phyloP scores from a whole-genome alignment of 2,329 filamentous ascomycete genomes.

The Botrytis byssoidea region DNA sequence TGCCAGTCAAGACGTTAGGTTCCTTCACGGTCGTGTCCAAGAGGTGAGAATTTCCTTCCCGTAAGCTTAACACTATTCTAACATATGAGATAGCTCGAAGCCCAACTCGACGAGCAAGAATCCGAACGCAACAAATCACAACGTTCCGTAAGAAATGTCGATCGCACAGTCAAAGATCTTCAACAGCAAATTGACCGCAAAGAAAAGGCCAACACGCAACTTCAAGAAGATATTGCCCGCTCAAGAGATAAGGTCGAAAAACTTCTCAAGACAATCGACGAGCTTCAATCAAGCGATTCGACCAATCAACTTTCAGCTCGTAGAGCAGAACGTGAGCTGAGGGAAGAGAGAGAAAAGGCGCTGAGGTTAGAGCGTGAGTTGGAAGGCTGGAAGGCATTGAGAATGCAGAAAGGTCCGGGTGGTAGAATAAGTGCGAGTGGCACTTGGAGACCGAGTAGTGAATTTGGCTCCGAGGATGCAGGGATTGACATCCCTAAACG shows the following conservation, averaged over 20 bases:
- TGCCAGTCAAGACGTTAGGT: constrained; percentile 91
- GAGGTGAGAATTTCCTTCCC: constrained; percentile 62
- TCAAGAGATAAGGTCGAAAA: constrained; percentile 89
- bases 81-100: constrained; percentile 67
- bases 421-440: constrained; percentile 31
- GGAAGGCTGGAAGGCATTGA: constrained; percentile 73
- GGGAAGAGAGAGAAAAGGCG: constrained; percentile 82
- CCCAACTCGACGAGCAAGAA: constrained; percentile 80
- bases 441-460: constrained; percentile 31
- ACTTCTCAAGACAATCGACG: constrained; percentile 86
- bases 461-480: constrained; percentile 41
- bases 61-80: constrained; percentile 18
- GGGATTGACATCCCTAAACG: constrained; percentile 58
- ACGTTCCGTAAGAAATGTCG: constrained; percentile 85
- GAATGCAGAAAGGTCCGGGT: constrained; percentile 55
- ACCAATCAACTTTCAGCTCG: constrained; percentile 76
- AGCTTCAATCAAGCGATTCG: constrained; percentile 85
- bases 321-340: constrained; percentile 83
- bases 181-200: constrained; percentile 89
- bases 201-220: constrained; percentile 79
- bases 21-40: constrained; percentile 89
- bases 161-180: constrained; percentile 90
- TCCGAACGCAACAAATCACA: constrained; percentile 75
- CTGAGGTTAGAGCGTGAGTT: constrained; percentile 83
- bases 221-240: constrained; percentile 79